Conservation (phyloP, 2,329 filamentous ascomycete species). For the Aureobasidium sp. region DNA sequence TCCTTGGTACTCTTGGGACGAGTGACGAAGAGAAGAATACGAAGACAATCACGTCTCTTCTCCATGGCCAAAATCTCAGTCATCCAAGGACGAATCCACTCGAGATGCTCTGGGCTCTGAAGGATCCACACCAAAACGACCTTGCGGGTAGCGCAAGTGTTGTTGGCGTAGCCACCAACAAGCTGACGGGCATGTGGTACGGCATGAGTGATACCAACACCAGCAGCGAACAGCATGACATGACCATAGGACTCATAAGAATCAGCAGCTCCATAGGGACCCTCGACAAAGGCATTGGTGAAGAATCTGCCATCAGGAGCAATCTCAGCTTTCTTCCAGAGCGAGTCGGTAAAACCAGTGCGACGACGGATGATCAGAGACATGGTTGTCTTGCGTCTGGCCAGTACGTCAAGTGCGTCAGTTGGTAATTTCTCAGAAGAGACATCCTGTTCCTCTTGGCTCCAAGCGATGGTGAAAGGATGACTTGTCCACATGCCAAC, state of each 20-base stretch:
- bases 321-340: slow-evolving; percentile 60
- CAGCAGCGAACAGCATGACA: slow-evolving; percentile 80
- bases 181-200: slow-evolving; percentile 74
- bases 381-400: slow-evolving; percentile 46
- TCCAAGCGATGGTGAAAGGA: slow-evolving; percentile 73
- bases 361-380: slow-evolving; percentile 82
- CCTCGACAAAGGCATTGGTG: slow-evolving; percentile 66
- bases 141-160: slow-evolving; percentile 68
- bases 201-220: slow-evolving; percentile 92
- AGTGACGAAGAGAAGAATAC: slow-evolving; percentile 84
- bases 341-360: slow-evolving; percentile 75
- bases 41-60: slow-evolving; percentile 70
- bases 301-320: slow-evolving; percentile 47
- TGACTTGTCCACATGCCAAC: slow-evolving; percentile 68
- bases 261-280: slow-evolving; percentile 42
- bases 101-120: slow-evolving; percentile 77
- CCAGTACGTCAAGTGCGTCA: slow-evolving; percentile 43
- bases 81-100: slow-evolving; percentile 93
- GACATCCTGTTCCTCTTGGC: slow-evolving; percentile 48
- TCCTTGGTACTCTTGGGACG: slow-evolving; percentile 76
- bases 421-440: slow-evolving; percentile 39
- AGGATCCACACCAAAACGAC: slow-evolving; percentile 89
- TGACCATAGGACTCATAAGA: slow-evolving; percentile 88
- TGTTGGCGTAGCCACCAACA: slow-evolving; percentile 50
- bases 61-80: slow-evolving; percentile 75